Conservation (phyloP, 441 rosid genomes). For the Populus trichocarpa region DNA sequence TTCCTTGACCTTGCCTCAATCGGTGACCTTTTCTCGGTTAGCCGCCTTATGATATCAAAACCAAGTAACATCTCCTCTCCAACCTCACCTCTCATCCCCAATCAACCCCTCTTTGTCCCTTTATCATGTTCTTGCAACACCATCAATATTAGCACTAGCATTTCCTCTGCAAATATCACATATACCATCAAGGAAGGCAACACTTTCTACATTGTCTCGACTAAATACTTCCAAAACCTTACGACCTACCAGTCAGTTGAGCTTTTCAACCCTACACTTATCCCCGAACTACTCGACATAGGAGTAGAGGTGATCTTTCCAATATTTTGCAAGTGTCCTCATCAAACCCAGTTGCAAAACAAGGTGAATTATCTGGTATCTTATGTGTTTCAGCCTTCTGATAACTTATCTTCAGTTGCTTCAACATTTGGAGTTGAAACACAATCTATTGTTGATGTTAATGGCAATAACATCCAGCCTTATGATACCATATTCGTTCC, state of each 20-base stretch:
- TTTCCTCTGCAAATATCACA: slow-evolving; percentile 46
- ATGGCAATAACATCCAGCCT: slow-evolving; percentile 35
- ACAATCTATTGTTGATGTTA: slow-evolving; percentile 34
- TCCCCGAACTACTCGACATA: slow-evolving; percentile 32
- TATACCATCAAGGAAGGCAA: slow-evolving; percentile 39
- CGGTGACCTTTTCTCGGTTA: slow-evolving; percentile 56
- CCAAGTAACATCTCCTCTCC: slow-evolving; percentile 61
- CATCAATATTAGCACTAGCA: slow-evolving; percentile 6
- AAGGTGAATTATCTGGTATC: slow-evolving; percentile 43
- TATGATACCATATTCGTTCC: slow-evolving; percentile 54
- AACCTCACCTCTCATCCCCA: slow-evolving; percentile 36
- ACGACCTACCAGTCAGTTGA: slow-evolving; percentile 64
- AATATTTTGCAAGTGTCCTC: slow-evolving; percentile 61
- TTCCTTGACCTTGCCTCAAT: slow-evolving; percentile 54
- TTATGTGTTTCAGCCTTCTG: slow-evolving; percentile 59
- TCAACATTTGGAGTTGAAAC: slow-evolving; percentile 40
- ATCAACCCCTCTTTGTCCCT: slow-evolving; percentile 55
- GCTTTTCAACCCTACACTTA: slow-evolving; percentile 48
- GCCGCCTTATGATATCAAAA: slow-evolving; percentile 53
- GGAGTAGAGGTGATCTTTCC: slow-evolving; percentile 47
- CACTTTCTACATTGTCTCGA: slow-evolving; percentile 41
- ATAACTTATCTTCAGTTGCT: slow-evolving; percentile 48
- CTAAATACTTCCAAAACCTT: slow-evolving; percentile 37
- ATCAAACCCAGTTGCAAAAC: slow-evolving; percentile 27
- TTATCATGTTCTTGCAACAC: slow-evolving; percentile 52